phyloP scores from a whole-genome alignment of 2,329 filamentous ascomycete genomes.

The Aureobasidium sp. region DNA sequence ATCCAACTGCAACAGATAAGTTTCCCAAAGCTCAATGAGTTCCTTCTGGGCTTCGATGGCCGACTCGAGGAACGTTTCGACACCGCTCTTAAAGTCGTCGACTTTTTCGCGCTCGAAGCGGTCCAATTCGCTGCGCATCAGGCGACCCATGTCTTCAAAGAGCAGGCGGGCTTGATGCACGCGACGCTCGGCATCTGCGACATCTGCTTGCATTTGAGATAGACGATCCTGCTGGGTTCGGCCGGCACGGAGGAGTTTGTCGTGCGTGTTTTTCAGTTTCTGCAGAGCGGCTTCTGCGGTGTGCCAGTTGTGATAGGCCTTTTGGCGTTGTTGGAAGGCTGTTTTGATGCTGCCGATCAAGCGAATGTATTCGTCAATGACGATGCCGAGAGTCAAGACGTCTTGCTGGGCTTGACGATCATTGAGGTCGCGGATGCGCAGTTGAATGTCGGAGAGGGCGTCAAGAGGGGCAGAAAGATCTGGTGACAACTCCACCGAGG shows the following conservation, averaged over 20 bases:
- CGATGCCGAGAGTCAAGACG: constrained; percentile 90
- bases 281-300: constrained; percentile 79
- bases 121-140: constrained; percentile 87
- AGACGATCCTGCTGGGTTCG: constrained; percentile 93
- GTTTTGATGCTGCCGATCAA: constrained; percentile 92
- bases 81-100: constrained; percentile 96
- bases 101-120: constrained; percentile 96
- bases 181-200: constrained; percentile 88
- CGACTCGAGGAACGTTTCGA: constrained; percentile 95
- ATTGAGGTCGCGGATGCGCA: constrained; percentile 90
- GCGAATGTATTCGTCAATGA: constrained; percentile 96
- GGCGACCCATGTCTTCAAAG: constrained; percentile 94
- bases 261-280: constrained; percentile 82
- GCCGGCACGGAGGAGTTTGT: constrained; percentile 90
- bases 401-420: constrained; percentile 96
- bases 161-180: constrained; percentile 82
- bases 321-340: constrained; percentile 86
- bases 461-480: constrained; percentile 83
- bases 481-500: constrained; percentile 85
- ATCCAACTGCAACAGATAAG: constrained; percentile 92
- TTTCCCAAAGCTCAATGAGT: constrained; percentile 92
- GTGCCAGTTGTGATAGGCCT: constrained; percentile 93
- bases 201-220: constrained; percentile 85
- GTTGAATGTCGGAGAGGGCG: constrained; percentile 83
- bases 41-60: constrained; percentile 98